phyloP scores from a whole-genome alignment of 2,329 filamentous ascomycete species.

The Endoconidiophora polonica region DNA sequence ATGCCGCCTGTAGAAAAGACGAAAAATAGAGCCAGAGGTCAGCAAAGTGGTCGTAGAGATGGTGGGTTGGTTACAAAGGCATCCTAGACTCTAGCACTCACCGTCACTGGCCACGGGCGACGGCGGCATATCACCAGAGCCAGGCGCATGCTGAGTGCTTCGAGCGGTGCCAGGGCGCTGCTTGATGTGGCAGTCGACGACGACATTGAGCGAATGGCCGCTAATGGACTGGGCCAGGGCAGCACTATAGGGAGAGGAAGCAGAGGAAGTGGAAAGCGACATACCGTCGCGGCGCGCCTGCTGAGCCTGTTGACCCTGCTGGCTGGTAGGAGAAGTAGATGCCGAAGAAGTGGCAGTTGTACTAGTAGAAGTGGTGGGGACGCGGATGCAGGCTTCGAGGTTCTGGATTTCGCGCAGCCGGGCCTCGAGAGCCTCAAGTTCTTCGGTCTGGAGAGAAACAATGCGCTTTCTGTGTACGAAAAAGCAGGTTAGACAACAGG shows the following conservation, averaged over 20 bases:
- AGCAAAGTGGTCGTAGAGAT: too few species aligned
- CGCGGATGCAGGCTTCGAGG: slow-evolving; percentile 61
- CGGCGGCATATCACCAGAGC: slow-evolving; percentile 40
- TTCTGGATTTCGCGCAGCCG: slow-evolving; percentile 70
- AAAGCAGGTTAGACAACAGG: slow-evolving; percentile 1
- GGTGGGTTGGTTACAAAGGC: too few species aligned
- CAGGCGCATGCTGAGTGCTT: slow-evolving; percentile 33
- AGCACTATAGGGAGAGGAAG: slow-evolving; percentile 11
- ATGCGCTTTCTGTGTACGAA: slow-evolving; percentile 50
- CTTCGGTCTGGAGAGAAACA: slow-evolving; percentile 55
- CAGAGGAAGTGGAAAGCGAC: slow-evolving; percentile 13
- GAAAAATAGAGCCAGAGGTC: too few species aligned
- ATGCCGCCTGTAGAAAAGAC: too few species aligned
- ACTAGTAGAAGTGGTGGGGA: slow-evolving; percentile 13
- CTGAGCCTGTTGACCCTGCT: slow-evolving; percentile 14
- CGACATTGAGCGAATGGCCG: slow-evolving; percentile 17
- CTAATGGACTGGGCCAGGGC: slow-evolving; percentile 17
- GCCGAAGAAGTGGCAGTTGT: slow-evolving; percentile 8
- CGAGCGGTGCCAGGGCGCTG: slow-evolving; percentile 35
- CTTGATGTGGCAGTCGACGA: slow-evolving; percentile 20
- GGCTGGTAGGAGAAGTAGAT: slow-evolving; percentile 7
- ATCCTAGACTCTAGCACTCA: slow-evolving; percentile 28
- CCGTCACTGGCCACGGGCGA: slow-evolving; percentile 46
- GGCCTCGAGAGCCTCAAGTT: slow-evolving; percentile 74
- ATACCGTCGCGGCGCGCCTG: slow-evolving; percentile 13